Conservation (phyloP, 495 filamentous ascomycete species). For the Viridothelium virens region DNA sequence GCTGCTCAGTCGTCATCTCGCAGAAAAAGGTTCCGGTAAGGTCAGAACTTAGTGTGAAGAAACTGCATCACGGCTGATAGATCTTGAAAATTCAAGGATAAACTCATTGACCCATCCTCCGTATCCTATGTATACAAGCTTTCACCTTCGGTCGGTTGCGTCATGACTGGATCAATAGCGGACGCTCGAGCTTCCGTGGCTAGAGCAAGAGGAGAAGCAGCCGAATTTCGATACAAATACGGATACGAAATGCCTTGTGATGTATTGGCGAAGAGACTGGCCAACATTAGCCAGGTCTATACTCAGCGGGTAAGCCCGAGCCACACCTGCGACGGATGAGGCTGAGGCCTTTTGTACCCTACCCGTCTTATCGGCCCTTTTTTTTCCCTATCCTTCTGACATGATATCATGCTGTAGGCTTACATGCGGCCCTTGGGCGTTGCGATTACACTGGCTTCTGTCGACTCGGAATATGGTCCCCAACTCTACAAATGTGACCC, state of each 20-base stretch:
- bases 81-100: conserved; percentile 56
- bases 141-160: conserved; percentile 91
- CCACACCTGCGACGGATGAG: background rate
- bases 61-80: conserved; percentile 10
- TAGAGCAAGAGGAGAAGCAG: conserved; percentile 89
- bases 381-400: conserved; percentile 20
- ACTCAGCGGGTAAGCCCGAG: conserved; percentile 71
- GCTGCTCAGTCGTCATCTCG: conserved; percentile 92
- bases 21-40: conserved; percentile 99
- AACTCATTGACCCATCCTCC: conserved; percentile 94
- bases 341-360: background rate
- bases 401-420: conserved; percentile 49
- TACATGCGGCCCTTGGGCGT: conserved; percentile 98
- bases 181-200: conserved; percentile 88
- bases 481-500: conserved; percentile 98
- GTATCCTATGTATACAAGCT: conserved; percentile 96
- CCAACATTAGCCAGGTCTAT: conserved; percentile 98
- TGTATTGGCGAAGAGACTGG: conserved; percentile 87
- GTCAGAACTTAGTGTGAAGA: conserved; percentile 20
- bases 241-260: conserved; percentile 99
- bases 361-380: background rate
- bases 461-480: conserved; percentile 88
- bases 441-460: conserved; percentile 84
- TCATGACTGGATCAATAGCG: conserved; percentile 97
- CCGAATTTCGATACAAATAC: conserved; percentile 95